Evolutionary conservation across 805 yeast species (phyloP).

Genomic region (Wickerhamiella sergipiensis): DNA sequence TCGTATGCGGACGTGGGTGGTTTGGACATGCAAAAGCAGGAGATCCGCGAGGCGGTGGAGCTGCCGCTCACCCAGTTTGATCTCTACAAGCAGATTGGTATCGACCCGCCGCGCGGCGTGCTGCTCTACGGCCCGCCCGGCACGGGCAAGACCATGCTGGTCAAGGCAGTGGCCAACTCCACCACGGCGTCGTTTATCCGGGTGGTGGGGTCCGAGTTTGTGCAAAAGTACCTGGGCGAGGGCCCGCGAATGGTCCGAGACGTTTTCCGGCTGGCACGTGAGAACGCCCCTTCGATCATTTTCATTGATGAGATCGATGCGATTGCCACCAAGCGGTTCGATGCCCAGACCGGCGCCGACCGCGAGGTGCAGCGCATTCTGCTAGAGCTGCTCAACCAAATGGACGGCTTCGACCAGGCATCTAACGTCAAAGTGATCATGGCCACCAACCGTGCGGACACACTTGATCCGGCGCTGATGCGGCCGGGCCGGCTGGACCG

Average conservation of each 20-base stretch:
- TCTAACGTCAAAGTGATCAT: conserved; percentile 93
- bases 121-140: conserved; percentile 99
- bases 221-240: conserved; percentile 95
- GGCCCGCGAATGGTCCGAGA: conserved; percentile 99
- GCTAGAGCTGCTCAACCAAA: conserved; percentile 89
- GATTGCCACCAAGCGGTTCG: conserved; percentile 96
- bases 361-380: conserved; percentile 97
- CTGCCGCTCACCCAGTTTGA: conserved; percentile 93
- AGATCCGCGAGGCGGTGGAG: conserved; percentile 96
- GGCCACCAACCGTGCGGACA: conserved; percentile 99
- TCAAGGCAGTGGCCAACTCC: conserved; percentile 95
- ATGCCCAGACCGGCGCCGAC: conserved; percentile 99
- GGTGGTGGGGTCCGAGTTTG: conserved; percentile 96
- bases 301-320: conserved; percentile 99
- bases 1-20: conserved; percentile 98
- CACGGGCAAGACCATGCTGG: conserved; percentile 98
- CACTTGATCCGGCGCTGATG: conserved; percentile 92
- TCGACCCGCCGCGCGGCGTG: conserved; percentile 98
- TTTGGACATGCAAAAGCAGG: conserved; percentile 97
- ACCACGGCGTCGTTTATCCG: conserved; percentile 93
- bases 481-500: conserved; percentile 98
- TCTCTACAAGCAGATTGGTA: conserved; percentile 91
- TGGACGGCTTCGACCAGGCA: conserved; percentile 98
- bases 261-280: conserved; percentile 92
- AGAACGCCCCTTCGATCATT: conserved; percentile 91